Conservation (phyloP, 176 grass and related monocot genomes). For the Musa beccarii region DNA sequence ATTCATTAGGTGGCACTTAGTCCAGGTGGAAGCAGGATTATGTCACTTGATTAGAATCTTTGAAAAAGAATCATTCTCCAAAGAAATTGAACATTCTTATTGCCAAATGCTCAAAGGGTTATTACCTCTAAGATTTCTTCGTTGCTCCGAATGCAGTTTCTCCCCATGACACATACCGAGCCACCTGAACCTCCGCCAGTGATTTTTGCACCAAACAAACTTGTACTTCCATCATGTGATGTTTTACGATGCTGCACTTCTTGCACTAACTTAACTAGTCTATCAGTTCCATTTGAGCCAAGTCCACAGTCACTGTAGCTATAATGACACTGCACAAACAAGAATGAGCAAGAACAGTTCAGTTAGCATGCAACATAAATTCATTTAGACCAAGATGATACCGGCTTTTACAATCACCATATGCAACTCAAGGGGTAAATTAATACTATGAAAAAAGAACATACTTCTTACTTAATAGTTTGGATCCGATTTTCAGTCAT, state of each 20-base stretch:
- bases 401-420: background rate
- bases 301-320: conserved; percentile 90
- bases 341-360: background rate
- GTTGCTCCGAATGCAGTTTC: conserved; percentile 69
- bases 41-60: background rate
- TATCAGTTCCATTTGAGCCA: conserved; percentile 76
- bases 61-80: background rate
- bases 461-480: background rate
- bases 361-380: background rate
- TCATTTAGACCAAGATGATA: background rate
- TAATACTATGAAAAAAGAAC: background rate
- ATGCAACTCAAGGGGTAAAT: background rate
- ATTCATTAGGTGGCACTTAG: no score
- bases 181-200: conserved; percentile 83
- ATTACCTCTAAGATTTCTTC: conserved; percentile 77
- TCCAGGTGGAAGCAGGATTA: no score
- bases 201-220: conserved; percentile 86
- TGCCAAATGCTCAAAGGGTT: background rate
- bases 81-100: background rate
- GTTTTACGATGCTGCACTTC: conserved; percentile 73
- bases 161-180: conserved; percentile 73
- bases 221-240: conserved; percentile 28
- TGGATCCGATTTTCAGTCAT: background rate
- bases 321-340: conserved; percentile 64
- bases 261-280: conserved; percentile 86